phyloP scores from a whole-genome alignment of 2,329 filamentous ascomycete genomes.

The Mariannaea elegans region DNA sequence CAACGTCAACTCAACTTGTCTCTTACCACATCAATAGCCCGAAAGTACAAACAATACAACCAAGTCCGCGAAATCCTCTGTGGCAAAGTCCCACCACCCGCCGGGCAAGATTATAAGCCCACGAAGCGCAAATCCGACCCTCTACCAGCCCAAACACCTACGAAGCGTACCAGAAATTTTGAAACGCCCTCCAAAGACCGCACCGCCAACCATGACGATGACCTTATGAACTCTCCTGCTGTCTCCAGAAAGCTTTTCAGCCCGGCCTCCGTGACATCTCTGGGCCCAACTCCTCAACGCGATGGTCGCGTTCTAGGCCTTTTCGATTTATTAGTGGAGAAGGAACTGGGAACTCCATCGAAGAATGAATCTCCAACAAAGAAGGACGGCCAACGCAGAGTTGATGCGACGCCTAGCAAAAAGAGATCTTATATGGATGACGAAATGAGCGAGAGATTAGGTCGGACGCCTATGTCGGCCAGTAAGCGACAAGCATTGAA shows the following conservation, averaged over 20 bases:
- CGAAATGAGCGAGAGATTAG: slow-evolving; percentile 45
- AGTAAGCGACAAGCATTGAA: slow-evolving; percentile 70
- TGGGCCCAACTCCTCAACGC: slow-evolving; percentile 83
- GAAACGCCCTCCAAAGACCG: slow-evolving; percentile 58
- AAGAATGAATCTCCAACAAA: slow-evolving; percentile 45
- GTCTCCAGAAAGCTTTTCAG: slow-evolving; percentile 68
- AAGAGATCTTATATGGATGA: slow-evolving; percentile 44
- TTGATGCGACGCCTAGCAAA: slow-evolving; percentile 59
- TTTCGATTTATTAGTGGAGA: slow-evolving; percentile 73
- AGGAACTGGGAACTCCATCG: slow-evolving; percentile 59
- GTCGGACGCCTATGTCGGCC: slow-evolving; percentile 61
- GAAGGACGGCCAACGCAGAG: slow-evolving; percentile 23
- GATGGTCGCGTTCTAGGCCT: slow-evolving; percentile 80
- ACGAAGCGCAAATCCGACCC: slow-evolving; percentile 54
- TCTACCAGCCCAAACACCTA: slow-evolving; percentile 54
- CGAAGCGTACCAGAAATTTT: slow-evolving; percentile 58
- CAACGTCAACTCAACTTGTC: neutral
- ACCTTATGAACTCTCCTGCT: slow-evolving; percentile 64
- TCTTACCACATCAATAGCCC: slow-evolving; percentile 53
- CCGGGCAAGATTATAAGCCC: slow-evolving; percentile 47
- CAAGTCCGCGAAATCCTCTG: slow-evolving; percentile 67
- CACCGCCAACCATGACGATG: slow-evolving; percentile 46
- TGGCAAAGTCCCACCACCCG: slow-evolving; percentile 58
- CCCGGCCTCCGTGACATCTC: slow-evolving; percentile 64
- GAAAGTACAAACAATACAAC: slow-evolving; percentile 82